Base-by-base conservation (phyloP, 345 rosid species). In the Pseudoturritis turrita region DNA sequence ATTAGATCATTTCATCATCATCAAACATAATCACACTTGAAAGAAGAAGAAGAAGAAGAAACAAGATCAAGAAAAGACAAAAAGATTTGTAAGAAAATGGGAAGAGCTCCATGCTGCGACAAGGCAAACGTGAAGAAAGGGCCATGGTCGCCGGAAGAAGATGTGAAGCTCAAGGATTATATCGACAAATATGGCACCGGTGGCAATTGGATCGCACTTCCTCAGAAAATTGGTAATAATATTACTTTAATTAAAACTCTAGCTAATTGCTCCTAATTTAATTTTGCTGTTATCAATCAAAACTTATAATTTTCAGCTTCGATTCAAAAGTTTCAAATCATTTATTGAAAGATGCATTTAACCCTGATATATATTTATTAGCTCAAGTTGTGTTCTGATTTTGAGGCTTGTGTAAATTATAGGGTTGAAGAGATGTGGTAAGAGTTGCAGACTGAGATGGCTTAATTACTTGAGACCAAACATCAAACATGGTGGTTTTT, bases 91-190 rank as follows among this genome's bases (percentile, higher is more conserved):
- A 39, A 55, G 62, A 57, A 81, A 62, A 93, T 91, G 97, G 97
- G 98, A 61, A 82, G 98, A 81, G 98, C 98, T 72, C 98, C 98
- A 26, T 93, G 98, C 52, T 93, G 98, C 62, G 98, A 93, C 77
- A 93, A 93, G 82, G 85, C 84, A 57, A 93, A 90, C 69, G 97
- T 90, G 57, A 90, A 93, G 83, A 93, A 82, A 65, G 98, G 98
- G 10, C 98, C 98, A 40, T 93, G 98, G 98, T 87, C 98, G 26
- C 92, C 98, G 17, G 98, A 93, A 80, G 98, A 94, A 52, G 98
- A 94, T 81, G 89, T 81, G 21, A 93, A 81, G 84, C 98, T 93
- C 67, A 93, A 93, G 78, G 94, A 86, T 68, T 90, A 87, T 43
- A 93, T 93, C 66, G 94, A 93, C 40, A 78, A 80, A 25, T 64